Evolutionary conservation across 495 filamentous ascomycete genomes (phyloP).

Genomic region (Penicillium egyptiacum): DNA sequence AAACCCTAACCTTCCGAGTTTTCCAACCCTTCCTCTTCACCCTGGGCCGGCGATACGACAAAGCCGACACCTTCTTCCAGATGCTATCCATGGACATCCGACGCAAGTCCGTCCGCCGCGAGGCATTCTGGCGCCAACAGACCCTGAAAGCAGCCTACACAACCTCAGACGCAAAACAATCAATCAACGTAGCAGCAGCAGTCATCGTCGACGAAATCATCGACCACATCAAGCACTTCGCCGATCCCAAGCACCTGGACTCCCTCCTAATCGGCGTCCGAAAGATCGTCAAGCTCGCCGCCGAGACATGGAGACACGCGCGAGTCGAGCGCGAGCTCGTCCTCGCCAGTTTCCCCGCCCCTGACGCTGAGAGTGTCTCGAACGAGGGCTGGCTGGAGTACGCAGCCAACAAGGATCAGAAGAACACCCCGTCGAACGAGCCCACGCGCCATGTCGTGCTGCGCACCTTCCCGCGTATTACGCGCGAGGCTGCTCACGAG

Average conservation of each 20-base stretch:
- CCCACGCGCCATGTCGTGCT: slow-evolving; percentile 48
- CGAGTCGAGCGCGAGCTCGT: slow-evolving; percentile 63
- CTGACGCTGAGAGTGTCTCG: slow-evolving; percentile 40
- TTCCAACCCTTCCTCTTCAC: slow-evolving; percentile 67
- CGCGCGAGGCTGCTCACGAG: slow-evolving; percentile 57
- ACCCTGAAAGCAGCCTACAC: slow-evolving; percentile 66
- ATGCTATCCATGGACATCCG: slow-evolving; percentile 62
- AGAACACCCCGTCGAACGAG: slow-evolving; percentile 24
- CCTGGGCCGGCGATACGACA: slow-evolving; percentile 59
- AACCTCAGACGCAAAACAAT: slow-evolving; percentile 59
- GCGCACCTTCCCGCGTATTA: slow-evolving; percentile 55
- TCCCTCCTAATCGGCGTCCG: slow-evolving; percentile 51
- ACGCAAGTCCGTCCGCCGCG: slow-evolving; percentile 59
- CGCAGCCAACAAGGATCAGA: slow-evolving; percentile 25
- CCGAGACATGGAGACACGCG: slow-evolving; percentile 64
- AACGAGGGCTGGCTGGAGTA: slow-evolving; percentile 53
- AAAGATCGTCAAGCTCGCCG: slow-evolving; percentile 61
- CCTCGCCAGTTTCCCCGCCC: slow-evolving; percentile 51
- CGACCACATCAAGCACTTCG: slow-evolving; percentile 57
- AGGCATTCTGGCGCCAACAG: slow-evolving; percentile 64
- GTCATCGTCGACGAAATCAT: slow-evolving; percentile 63
- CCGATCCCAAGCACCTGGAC: slow-evolving; percentile 55
- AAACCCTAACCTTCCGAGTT: slow-evolving; percentile 59
- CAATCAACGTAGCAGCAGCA: slow-evolving; percentile 59
- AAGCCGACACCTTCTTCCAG: slow-evolving; percentile 61